A percentile compares a stretch with the other conserved stretches of the same genome.
Conservation (phyloP, 108 stramenopile species). For the Thalassiosira profunda region DNA sequence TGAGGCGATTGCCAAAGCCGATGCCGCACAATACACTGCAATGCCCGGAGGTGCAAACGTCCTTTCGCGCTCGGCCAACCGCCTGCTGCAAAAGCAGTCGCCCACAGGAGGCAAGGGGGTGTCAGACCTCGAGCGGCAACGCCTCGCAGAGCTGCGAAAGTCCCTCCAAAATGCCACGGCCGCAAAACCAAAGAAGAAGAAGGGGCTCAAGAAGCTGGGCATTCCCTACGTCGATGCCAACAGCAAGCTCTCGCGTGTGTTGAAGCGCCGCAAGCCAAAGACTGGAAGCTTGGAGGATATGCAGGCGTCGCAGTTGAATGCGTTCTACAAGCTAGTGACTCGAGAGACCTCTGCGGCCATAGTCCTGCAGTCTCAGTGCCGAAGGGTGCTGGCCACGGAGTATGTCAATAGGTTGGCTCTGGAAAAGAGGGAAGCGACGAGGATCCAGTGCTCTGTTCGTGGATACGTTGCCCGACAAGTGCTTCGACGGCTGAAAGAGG, state of each 20-base stretch:
- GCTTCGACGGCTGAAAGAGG: slow-evolving; percentile 1
- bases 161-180: not conserved
- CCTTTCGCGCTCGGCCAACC: slow-evolving; percentile 33
- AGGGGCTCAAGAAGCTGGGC: not conserved
- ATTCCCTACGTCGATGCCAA: slow-evolving; percentile 47
- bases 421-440: slow-evolving; percentile 9
- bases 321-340: slow-evolving; percentile 32
- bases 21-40: slow-evolving; percentile 20
- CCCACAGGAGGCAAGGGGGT: slow-evolving; percentile 4
- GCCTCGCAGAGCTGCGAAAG: slow-evolving; percentile 21
- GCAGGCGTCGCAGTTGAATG: slow-evolving; percentile 31
- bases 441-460: slow-evolving; percentile 36
- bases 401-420: not conserved
- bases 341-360: slow-evolving; percentile 44
- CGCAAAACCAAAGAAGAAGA: not conserved
- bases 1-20: slow-evolving; percentile 24
- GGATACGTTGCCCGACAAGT: slow-evolving; percentile 18
- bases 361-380: slow-evolving; percentile 30
- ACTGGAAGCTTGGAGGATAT: slow-evolving; percentile 27
- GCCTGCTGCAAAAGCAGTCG: slow-evolving; percentile 37
- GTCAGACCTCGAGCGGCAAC: slow-evolving; percentile 13
- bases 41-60: too few species aligned
- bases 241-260: slow-evolving; percentile 37
- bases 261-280: slow-evolving; percentile 33
- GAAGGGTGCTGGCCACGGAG: slow-evolving; percentile 34